Base-by-base conservation (phyloP, 2,329 filamentous ascomycete genomes). In the Ascochyta koolunga region DNA sequence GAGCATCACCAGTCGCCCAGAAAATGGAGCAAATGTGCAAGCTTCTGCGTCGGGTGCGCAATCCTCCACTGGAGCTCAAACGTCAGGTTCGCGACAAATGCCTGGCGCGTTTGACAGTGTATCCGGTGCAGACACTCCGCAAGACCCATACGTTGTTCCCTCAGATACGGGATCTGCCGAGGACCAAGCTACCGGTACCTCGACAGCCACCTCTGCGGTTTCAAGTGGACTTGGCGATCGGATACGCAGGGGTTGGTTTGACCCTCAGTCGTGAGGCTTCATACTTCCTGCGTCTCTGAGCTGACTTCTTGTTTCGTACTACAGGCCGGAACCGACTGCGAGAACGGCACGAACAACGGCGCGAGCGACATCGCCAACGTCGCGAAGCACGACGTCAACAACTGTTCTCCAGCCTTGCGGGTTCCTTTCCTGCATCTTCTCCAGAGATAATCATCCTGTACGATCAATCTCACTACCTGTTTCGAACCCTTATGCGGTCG, bases 1-100 rank as follows among this genome's bases (percentile, higher is more conserved):
- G 58, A 76, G 79, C 11, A 81, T 82, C 58, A 78, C 83, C 15
- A 70, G 69, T 46, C 46, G 53, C 11, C 48, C 53, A 15, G 66
- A 69, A 47, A 59, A 53, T 37, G 59, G 57, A 72, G 41, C 48
- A 4, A 65, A 56, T 15, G 44, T 40, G 31, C 54, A 58, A 39
- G 44, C 54, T 15, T 38, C 56, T 21, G 21, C 60, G 9, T 54
- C 57, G 7, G 36, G 48, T 16, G 41, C 38, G 3, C 59, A 61
- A 24, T 41, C 60, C 9, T 40, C 43, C 2, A 41, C 61, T 2
- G 48, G 29, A 19, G 36, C 53, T 10, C 54, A 60, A 24, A 45
- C 58, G 15, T 53, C 47, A 21, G 42, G 54, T 11, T 55, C 53
- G 5, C 45, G 59, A 33, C 60, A 59, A 27, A 72, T 73, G 69